A percentile compares a stretch with the other conserved stretches of the same genome.
These are phyloP conservation scores for Tieghemostelium lacteum DNA, from an alignment of 78 protist genomes.

Conservation along the genomic window DNA sequence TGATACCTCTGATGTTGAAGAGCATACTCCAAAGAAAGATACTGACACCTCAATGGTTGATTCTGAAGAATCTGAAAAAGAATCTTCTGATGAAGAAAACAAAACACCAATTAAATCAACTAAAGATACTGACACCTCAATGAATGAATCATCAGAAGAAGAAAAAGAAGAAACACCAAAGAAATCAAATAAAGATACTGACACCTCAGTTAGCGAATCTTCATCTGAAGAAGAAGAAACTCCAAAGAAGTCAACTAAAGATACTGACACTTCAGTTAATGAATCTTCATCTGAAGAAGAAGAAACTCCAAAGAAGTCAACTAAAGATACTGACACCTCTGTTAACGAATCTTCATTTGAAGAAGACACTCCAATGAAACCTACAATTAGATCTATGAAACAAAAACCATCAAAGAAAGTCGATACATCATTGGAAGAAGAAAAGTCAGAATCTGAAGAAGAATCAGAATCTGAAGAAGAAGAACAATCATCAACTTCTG, in stretches of 20 bases:
- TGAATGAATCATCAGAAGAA: neutral
- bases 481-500: neutral
- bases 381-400: neutral
- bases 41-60: too few species aligned
- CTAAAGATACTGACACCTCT: neutral
- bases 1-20: too few species aligned
- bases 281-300: neutral
- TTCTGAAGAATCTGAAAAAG: too few species aligned
- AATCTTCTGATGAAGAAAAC: neutral
- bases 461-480: conserved; percentile 7
- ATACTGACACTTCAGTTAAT: neutral
- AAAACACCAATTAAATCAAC: neutral
- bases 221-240: conserved; percentile 1
- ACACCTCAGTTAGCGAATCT: too few species aligned
- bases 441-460: neutral
- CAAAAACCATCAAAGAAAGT: neutral
- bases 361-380: too few species aligned
- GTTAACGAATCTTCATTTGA: neutral
- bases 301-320: neutral
- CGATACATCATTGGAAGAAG: neutral
- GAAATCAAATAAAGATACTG: too few species aligned
- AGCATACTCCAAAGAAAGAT: too few species aligned
- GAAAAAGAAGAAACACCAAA: neutral
- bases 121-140: neutral
- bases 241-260: neutral